These are phyloP conservation scores for Globisporangium splendens DNA, from an alignment of 352 stramenopile genomes.

Conservation along the genomic window DNA sequence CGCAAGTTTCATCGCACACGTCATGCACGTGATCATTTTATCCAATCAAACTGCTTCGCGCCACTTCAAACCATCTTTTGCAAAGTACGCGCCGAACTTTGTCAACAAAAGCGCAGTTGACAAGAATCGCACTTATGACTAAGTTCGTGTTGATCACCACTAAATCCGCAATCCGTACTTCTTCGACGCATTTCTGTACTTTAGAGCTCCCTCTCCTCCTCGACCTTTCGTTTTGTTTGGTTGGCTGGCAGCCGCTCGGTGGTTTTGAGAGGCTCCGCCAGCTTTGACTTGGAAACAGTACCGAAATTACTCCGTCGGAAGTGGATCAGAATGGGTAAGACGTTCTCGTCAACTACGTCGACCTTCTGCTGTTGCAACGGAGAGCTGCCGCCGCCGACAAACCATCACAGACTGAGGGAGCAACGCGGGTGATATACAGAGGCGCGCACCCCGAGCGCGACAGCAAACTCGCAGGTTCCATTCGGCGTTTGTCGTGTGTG, in stretches of 20 bases:
- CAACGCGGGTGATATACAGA: neutral
- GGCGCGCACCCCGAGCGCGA: neutral
- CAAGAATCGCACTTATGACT: constrained; percentile 14
- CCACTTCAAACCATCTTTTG: constrained; percentile 2
- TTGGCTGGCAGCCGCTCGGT: constrained; percentile 38
- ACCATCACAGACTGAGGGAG: constrained; percentile 2
- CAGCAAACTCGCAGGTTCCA: no score
- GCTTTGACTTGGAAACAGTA: constrained; percentile 27
- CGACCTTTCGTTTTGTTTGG: constrained; percentile 19
- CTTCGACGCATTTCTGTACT: neutral
- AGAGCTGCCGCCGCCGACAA: constrained; percentile 34
- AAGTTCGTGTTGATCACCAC: constrained; percentile 6
- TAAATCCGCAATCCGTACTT: constrained; percentile 1
- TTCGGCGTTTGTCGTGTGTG: neutral
- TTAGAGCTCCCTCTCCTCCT: constrained; percentile 4
- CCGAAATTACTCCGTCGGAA: constrained; percentile 82
- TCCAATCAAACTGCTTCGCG: constrained; percentile 29
- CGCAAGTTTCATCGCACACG: constrained; percentile 1
- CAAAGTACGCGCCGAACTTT: constrained; percentile 9
- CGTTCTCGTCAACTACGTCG: constrained; percentile 22
- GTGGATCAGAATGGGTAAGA: constrained; percentile 77
- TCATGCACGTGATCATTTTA: constrained; percentile 15
- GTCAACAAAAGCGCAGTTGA: neutral
- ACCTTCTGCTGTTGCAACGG: constrained; percentile 27
- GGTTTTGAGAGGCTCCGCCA: neutral